Evolutionary conservation across 768 basidiomycete genomes (phyloP).

Genomic region (Russula griseocarnosa): DNA sequence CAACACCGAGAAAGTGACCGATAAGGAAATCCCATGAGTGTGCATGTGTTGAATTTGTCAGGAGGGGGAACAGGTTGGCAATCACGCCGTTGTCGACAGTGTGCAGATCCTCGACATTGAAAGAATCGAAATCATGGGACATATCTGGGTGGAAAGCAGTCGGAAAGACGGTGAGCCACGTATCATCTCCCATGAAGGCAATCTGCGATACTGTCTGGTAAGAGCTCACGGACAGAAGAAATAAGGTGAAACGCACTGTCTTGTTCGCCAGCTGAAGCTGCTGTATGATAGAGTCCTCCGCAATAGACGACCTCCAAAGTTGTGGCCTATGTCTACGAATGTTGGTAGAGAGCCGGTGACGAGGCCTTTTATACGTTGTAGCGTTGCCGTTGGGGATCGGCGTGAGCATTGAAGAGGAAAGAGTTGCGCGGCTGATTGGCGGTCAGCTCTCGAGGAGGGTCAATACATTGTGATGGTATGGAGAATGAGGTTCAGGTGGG

Average conservation of each 20-base stretch:
- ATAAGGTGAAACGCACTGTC: slow-evolving; percentile 43
- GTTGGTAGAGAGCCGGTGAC: slow-evolving; percentile 95
- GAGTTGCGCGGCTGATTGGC: slow-evolving; percentile 61
- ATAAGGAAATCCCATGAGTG: slow-evolving; percentile 80
- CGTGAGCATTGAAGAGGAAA: slow-evolving; percentile 82
- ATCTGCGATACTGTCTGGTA: slow-evolving; percentile 41
- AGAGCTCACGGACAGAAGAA: not conserved
- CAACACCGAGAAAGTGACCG: slow-evolving; percentile 92
- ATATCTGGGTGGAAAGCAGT: slow-evolving; percentile 65
- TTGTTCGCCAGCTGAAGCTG: slow-evolving; percentile 61
- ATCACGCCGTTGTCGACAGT: slow-evolving; percentile 92
- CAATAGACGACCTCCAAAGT: slow-evolving; percentile 86
- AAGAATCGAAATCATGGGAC: slow-evolving; percentile 87
- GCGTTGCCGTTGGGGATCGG: slow-evolving; percentile 95
- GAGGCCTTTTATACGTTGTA: slow-evolving; percentile 92
- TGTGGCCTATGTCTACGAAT: slow-evolving; percentile 90
- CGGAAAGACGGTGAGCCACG: slow-evolving; percentile 90
- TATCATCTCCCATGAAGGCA: slow-evolving; percentile 95
- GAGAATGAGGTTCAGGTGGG: slow-evolving; percentile 56
- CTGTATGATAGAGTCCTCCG: slow-evolving; percentile 82
- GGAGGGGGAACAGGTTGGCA: slow-evolving; percentile 73
- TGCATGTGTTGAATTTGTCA: slow-evolving; percentile 42
- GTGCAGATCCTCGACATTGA: slow-evolving; percentile 98
- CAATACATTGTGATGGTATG: slow-evolving; percentile 77
- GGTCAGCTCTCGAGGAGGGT: slow-evolving; percentile 69